Evolutionary conservation across 164 flowering plant genomes (phyloP).

Genomic region (Vitis cinerea): DNA sequence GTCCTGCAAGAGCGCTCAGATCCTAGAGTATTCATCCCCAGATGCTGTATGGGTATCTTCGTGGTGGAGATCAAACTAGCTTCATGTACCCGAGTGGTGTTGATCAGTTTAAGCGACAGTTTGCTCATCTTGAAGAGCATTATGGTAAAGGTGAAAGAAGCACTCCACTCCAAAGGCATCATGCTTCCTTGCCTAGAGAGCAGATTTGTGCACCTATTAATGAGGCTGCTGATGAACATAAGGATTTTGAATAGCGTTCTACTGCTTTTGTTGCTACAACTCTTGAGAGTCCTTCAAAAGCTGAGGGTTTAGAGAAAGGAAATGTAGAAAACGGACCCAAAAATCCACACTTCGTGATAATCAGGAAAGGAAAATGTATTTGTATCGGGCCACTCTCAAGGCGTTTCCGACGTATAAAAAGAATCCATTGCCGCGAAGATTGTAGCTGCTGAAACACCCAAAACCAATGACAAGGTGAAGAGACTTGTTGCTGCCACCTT

Average conservation of each 20-base stretch:
- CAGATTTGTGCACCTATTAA: conserved; percentile 37
- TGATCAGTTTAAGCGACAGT: conserved; percentile 62
- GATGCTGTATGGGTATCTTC: no score
- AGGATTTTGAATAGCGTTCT: conserved; percentile 21
- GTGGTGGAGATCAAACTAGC: no score
- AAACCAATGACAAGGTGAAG: no score
- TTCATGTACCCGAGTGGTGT: conserved; percentile 39
- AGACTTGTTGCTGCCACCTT: no score
- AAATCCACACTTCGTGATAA: conserved; percentile 5
- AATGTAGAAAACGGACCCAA: conserved; percentile 21
- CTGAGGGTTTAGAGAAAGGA: conserved; percentile 17
- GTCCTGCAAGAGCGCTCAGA: no score
- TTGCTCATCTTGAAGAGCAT: conserved; percentile 71
- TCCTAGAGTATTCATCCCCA: no score
- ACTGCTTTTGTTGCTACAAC: conserved; percentile 28
- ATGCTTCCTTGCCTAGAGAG: conserved; percentile 63
- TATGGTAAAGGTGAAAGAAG: conserved; percentile 51
- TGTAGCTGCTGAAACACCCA: no score
- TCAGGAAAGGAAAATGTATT: no score
- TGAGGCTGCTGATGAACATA: conserved; percentile 12
- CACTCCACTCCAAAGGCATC: conserved; percentile 54
- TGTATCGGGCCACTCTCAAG: no score
- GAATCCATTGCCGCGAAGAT: no score
- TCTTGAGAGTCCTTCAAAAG: conserved; percentile 25
- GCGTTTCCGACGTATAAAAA: no score